phyloP scores from a whole-genome alignment of 1,284 basidiomycete species.

The Trichosporon sp. region DNA sequence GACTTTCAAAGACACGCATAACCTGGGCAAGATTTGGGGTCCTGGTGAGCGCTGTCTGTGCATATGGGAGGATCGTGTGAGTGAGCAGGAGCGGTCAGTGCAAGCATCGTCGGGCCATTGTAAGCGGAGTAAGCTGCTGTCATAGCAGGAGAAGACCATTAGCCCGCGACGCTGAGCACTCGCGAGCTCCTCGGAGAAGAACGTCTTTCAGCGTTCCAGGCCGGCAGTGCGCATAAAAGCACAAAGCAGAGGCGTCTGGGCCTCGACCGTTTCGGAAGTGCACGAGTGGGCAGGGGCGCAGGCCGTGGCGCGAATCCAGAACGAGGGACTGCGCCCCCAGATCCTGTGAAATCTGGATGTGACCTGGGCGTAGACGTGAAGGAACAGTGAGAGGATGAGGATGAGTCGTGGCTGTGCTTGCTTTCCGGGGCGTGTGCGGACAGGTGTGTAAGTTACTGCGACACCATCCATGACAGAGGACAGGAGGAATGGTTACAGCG shows the following conservation, averaged over 20 bases:
- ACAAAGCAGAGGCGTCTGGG: background rate
- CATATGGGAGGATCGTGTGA: background rate
- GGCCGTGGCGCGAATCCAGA: background rate
- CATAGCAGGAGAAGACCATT: too few species aligned
- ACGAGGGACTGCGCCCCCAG: background rate
- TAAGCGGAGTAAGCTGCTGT: too few species aligned
- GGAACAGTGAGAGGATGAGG: background rate
- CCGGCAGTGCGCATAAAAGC: too few species aligned
- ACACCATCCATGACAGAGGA: background rate
- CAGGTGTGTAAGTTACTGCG: background rate
- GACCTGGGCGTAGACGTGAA: background rate
- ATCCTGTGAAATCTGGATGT: background rate
- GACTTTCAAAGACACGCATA: background rate
- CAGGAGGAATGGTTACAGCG: background rate
- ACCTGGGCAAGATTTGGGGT: background rate
- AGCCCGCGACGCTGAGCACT: too few species aligned
- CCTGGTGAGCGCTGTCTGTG: background rate
- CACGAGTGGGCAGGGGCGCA: background rate
- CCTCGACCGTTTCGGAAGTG: background rate
- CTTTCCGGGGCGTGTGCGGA: background rate
- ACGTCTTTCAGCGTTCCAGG: background rate
- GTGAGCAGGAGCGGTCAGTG: too few species aligned
- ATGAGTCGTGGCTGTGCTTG: background rate
- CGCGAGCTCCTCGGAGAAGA: background rate
- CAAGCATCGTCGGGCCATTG: too few species aligned